A percentile compares a stretch with the other conserved stretches of the same genome.
Conservation (phyloP, 305 asterid genomes). For the Striga hermonthica region DNA sequence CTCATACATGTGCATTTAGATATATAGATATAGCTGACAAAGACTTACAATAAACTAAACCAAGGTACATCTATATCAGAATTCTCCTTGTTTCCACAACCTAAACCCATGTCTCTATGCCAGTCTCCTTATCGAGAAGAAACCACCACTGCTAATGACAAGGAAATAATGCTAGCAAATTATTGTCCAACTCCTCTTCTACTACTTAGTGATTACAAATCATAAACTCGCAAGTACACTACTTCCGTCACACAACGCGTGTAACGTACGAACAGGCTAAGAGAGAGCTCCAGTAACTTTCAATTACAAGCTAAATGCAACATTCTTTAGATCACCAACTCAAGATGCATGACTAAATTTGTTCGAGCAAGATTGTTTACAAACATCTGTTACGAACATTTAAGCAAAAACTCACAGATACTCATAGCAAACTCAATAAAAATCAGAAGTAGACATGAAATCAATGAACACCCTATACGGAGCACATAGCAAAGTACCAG, state of each 20-base stretch:
- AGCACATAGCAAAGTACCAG: constrained; percentile 39
- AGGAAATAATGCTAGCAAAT: too few species aligned
- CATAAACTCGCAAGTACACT: not conserved
- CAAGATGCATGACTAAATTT: too few species aligned
- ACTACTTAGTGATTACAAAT: not conserved
- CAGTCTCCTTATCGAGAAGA: too few species aligned
- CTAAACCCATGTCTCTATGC: not conserved
- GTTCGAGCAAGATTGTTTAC: too few species aligned
- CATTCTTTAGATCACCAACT: not conserved
- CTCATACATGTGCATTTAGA: too few species aligned
- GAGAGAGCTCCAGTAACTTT: not conserved
- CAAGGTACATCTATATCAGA: not conserved
- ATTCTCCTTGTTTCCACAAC: not conserved
- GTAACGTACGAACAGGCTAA: too few species aligned
- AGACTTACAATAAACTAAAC: not conserved
- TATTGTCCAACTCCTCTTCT: too few species aligned
- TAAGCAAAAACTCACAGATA: not conserved
- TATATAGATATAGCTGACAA: not conserved
- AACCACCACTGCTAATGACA: too few species aligned
- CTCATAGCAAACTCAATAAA: not conserved
- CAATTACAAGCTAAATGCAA: not conserved
- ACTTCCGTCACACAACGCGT: too few species aligned
- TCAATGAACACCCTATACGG: not conserved
- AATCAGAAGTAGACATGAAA: not conserved
- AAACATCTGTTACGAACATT: too few species aligned